Evolutionary conservation across 2,329 filamentous ascomycete species (phyloP), one percentile per base, ranked within the genome.

Genomic region (Penicillium expansum): DNA sequence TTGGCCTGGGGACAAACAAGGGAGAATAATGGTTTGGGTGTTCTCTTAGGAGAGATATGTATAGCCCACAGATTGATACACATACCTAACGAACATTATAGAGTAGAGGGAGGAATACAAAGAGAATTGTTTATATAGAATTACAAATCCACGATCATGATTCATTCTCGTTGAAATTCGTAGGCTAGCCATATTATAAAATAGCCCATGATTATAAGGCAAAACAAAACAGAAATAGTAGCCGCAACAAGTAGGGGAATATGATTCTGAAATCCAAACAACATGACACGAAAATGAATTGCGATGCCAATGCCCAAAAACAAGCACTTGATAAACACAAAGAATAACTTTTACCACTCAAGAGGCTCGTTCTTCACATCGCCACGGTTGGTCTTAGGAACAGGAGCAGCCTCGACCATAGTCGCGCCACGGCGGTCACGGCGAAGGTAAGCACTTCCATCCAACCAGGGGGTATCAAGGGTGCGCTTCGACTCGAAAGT

Each of bases 321-420:
- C 43, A 55, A 56, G 33, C 60, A 56, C 61, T 20, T 7, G 52
- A 43, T 13, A 27, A 62, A 22, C 48, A 56, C 37, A 48, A 51
- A 29, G n/a, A 20, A 52, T 32, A 56, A 60, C 52, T 63, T 52
- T 77, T 82, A 96, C 92, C 92, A 97, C 71, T 96, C 92, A 64
- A 96, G 79, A 45, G 92, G 92, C 77, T 96, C 92, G 63, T 82
- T 87, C 73, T 92, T 86, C 68, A 87, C 85, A 75, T 95, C 88
- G 1, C 92, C 92, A 16, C 91, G 81, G 77, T 96, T 97, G 60
- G 92, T 96, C 79, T 87, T 93, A 38, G 92, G 91, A 39, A 96
- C 87, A 5, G 90, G 86, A 11, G 79, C 83, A 11, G 86, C 85
- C 67, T 84, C 79, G 20, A 88, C 78, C 79, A 83, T 86, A 10